Base-by-base conservation (phyloP, 169 alveolate species). In the Sarcocystis neurona region DNA sequence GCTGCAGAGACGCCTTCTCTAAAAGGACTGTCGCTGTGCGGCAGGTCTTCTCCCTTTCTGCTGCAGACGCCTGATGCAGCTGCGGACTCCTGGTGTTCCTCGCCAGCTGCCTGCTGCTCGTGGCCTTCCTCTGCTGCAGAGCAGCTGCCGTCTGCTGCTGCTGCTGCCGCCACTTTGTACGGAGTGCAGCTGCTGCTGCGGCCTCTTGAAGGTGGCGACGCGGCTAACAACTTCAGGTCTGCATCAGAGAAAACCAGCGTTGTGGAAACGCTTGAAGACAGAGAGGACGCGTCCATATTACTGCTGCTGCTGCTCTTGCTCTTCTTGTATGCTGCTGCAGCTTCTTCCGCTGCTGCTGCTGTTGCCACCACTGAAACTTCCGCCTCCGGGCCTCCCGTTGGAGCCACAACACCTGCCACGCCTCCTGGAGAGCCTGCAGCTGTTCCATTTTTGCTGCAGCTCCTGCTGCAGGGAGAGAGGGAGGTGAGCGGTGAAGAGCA, bases 181-280 rank as follows among this genome's bases (percentile, higher is more conserved):
- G 32, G 34, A 20, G 70, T 2, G 70, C 15, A 6, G 30, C 5
- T 20, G 15, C 39, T 34, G 70, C 8, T 3, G 70, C 5, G 70
- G 39, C 39, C 4, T 6, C 70, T 10, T 8, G 30, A n/a, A n/a
- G 10, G 10, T 2, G 53, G 4, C 3, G 79, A 46, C 44, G 79
- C 79, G 3, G 82, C 82, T 10, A 72, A 39, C 37, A 72, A 10
- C 53, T 72, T 34, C 56, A 72, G 56, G 34, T 72, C 82, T 2
- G 82, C 82, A 37, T 72, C 82, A 8, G 82, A 72, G 34, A 72
- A 72, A 53, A 72, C n/a, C n/a, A n/a, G n/a, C n/a, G n/a, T n/a
- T n/a, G n/a, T n/a, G n/a, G n/a, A n/a, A n/a, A n/a, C n/a, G n/a
- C n/a, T n/a, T n/a, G n/a, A n/a, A n/a, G n/a, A 32, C 56, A 72